A percentile compares a stretch with the other conserved stretches of the same genome.
Conservation (phyloP, 1,284 basidiomycete species). For the Peniophora sp. region DNA sequence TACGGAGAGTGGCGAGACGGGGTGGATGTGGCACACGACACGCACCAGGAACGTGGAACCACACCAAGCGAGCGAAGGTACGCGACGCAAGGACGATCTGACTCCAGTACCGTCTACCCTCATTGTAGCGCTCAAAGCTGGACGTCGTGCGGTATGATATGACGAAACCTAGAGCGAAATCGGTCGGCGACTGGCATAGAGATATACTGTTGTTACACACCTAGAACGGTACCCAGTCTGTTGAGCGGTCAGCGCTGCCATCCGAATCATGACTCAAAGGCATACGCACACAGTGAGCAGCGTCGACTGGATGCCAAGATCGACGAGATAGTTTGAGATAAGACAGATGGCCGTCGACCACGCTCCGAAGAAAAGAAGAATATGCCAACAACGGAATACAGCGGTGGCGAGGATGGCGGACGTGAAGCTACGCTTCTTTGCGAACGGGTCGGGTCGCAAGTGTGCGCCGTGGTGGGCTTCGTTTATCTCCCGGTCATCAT, state of each 20-base stretch:
- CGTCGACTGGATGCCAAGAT: slow-evolving; percentile 38
- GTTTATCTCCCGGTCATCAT: too few species aligned
- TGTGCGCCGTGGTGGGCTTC: too few species aligned
- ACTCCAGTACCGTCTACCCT: slow-evolving; percentile 65
- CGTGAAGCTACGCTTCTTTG: not conserved
- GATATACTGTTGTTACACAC: too few species aligned
- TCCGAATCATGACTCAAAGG: not conserved
- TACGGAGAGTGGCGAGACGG: not conserved
- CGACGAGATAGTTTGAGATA: slow-evolving; percentile 38
- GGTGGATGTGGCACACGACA: slow-evolving; percentile 7
- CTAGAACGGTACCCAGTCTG: slow-evolving; percentile 48
- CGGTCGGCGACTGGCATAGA: too few species aligned
- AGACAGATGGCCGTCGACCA: slow-evolving; percentile 51
- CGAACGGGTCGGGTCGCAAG: slow-evolving; percentile 8
- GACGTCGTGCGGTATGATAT: slow-evolving; percentile 66
- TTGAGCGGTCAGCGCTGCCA: not conserved
- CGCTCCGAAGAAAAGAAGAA: slow-evolving; percentile 50
- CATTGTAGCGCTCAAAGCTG: slow-evolving; percentile 69
- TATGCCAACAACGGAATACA: slow-evolving; percentile 61
- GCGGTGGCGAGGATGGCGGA: slow-evolving; percentile 49
- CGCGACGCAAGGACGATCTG: slow-evolving; percentile 54
- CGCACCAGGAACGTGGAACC: slow-evolving; percentile 58
- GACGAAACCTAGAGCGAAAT: slow-evolving; percentile 60
- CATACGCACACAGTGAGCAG: slow-evolving; percentile 52
- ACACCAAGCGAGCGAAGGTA: slow-evolving; percentile 47